Conservation (phyloP, 495 filamentous ascomycete species). For the Xylaria venustula region DNA sequence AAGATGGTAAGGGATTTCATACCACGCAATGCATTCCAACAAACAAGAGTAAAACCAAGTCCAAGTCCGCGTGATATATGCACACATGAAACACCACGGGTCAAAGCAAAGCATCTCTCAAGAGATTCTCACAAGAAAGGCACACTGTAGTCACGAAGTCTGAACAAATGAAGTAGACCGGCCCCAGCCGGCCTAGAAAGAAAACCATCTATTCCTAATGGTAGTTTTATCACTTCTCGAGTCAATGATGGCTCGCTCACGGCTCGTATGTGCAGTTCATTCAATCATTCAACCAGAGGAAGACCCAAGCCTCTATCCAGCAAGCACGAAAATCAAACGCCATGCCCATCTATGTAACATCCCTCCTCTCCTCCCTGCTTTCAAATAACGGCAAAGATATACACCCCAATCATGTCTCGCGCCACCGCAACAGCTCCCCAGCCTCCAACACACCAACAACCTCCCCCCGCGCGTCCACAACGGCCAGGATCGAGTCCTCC, state of each 20-base stretch:
- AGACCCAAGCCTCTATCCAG: too few relatives aligned
- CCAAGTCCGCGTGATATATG: not conserved
- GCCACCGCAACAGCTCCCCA: slow-evolving; percentile 27
- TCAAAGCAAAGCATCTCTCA: not conserved
- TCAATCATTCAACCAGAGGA: not conserved
- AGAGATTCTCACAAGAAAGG: not conserved
- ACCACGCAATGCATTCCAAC: not conserved
- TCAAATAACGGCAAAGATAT: not conserved
- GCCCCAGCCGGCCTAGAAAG: not conserved
- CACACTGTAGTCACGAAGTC: too few relatives aligned
- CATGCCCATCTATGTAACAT: slow-evolving; percentile 9
- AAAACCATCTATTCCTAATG: not conserved
- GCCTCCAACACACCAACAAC: slow-evolving; percentile 47
- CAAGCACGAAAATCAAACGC: not conserved
- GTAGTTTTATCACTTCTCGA: too few relatives aligned
- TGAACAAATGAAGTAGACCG: too few relatives aligned
- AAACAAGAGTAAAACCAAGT: not conserved
- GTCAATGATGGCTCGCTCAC: not conserved
- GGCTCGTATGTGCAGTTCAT: not conserved
- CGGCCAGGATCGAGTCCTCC: slow-evolving; percentile 44
- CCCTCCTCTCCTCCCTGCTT: not conserved
- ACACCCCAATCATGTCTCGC: slow-evolving; percentile 4
- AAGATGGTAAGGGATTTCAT: not conserved
- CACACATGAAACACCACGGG: not conserved
- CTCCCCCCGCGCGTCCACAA: slow-evolving; percentile 37